Evolutionary conservation across 768 basidiomycete genomes (phyloP), one percentile per base, ranked within the genome.

Genomic region (Boletellus emodensis): DNA sequence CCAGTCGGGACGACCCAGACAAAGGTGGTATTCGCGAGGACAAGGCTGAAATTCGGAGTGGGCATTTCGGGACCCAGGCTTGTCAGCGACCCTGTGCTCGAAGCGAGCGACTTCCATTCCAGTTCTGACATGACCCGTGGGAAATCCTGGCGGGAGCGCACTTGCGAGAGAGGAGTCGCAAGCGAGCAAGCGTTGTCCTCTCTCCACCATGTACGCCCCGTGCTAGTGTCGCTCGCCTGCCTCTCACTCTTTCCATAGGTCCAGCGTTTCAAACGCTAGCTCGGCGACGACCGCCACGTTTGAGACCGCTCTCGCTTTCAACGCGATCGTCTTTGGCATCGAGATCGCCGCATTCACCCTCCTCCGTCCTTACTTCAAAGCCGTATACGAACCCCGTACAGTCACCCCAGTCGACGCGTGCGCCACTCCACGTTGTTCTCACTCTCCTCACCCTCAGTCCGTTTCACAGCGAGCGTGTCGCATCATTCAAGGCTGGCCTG

Each of bases 381-480:
- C 84, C 13, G 86, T 97, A 41, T 98, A 93, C 65, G 88, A 93
- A 60, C 94, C 94, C 0, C 75, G 93, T 48, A 87, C 91, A 7
- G 88, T 87, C 67, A 71, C 76, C 37, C 77, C 78, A 10, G 55
- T 72, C 6, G 71, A 73, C 48, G 61, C 64, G 72, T 78, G 60
- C 66, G 80, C 50, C 24, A 14, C 17, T 43, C 11, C 24, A 40
- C 33, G 37, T 12, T 17, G 15, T 36, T 10, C 18, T 4, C 42
- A 20, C n/a, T 4, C 52, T 43, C 24, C 49, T 48, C 14, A 49
- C 53, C 45, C 33, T 14, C n/a, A 11, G 20, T 20, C 20, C 2
- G 22, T 34, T 35, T 38, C 8, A 11, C 15, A 86, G 83, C 22
- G 81, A 85, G 68, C 85, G 86, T 37, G 72, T 77, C 10, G 54